Conservation (phyloP, 192 early-diverging fungal species). For the Gonapodya prolifera region DNA sequence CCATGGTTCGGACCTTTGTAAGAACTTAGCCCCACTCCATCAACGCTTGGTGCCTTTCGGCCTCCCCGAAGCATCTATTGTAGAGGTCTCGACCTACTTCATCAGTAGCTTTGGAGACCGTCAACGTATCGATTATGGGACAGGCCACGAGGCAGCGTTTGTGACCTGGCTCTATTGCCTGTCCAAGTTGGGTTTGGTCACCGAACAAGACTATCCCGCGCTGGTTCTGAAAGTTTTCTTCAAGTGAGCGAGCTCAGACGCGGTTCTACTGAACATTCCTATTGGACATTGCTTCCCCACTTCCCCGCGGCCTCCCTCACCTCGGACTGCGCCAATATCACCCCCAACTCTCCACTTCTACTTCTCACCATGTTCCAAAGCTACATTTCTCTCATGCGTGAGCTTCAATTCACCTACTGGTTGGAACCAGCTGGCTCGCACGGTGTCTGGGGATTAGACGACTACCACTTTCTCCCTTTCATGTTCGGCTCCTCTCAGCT, state of each 20-base stretch:
- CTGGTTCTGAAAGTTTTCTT: constrained; percentile 62
- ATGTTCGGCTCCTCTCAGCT: constrained; percentile 87
- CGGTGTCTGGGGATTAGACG: constrained; percentile 95
- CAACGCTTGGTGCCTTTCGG: constrained; percentile 14
- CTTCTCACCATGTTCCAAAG: constrained; percentile 13
- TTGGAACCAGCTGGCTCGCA: constrained; percentile 95
- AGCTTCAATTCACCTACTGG: constrained; percentile 67
- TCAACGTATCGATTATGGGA: constrained; percentile 91
- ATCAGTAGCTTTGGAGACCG: constrained; percentile 67
- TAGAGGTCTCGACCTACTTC: constrained; percentile 67
- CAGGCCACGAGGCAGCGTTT: constrained; percentile 90
- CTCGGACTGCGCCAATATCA: background rate
- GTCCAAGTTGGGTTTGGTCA: constrained; percentile 48
- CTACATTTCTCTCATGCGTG: constrained; percentile 68
- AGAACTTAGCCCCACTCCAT: background rate
- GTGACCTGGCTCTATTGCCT: constrained; percentile 72
- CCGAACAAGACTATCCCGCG: constrained; percentile 49
- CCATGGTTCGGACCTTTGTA: background rate
- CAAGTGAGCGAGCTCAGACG: background rate
- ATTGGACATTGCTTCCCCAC: background rate
- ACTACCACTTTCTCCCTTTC: constrained; percentile 93
- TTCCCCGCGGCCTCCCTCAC: background rate
- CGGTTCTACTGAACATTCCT: background rate
- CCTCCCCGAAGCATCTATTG: constrained; percentile 29
- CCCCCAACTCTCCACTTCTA: too few species aligned